Evolutionary conservation across 2,329 filamentous ascomycete genomes (phyloP), one percentile per base, ranked within the genome.

Genomic region (Penicillium janthinellum): DNA sequence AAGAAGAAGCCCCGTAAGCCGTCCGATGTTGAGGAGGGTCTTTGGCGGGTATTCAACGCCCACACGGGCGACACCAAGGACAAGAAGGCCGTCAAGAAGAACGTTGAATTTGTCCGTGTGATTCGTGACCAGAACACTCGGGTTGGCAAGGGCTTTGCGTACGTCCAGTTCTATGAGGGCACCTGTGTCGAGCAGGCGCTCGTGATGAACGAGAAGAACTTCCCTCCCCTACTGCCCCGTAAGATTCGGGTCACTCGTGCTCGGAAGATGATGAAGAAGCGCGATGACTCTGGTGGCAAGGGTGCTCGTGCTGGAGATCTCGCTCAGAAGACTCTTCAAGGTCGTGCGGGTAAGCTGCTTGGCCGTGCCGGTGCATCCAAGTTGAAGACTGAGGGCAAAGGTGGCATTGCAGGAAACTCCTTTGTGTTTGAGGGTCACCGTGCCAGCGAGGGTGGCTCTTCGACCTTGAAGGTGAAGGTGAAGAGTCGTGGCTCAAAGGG

Each of bases 121-220:
- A 86, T 97, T 53, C 88, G 95, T 57, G 95, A 99, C 72, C 83
- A 90, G 63, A 89, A 90, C 67, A 99, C 96, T 7, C 87, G 96
- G 52, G 91, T 99, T 34, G 92, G 95, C 70, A 99, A 99, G 75
- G 95, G 95, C 4, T 92, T 99, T 72, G 96, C 96, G 63, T 99
- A 99, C 71, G 94, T 99, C 15, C 95, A 99, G 73, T 99, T 99
- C 78, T 86, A 89, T 81, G 91, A 98, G 70, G 86, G 84, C 63
- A 97, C 96, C 70, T 83, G 89, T 47, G 94, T 99, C 48, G 95
- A 99, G 77, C 86, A 90, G n/a, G 95, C 95, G 1, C 84, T 99
- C 12, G 84, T 96, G 41, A 86, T 94, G 62, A 86, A 97, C 73
- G 93, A 88, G 63, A 96, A 98, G 82, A 95, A 91, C 70, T 98